phyloP scores from a whole-genome alignment of 176 grass and related monocot species.

The Eremochloa ophiuroides region DNA sequence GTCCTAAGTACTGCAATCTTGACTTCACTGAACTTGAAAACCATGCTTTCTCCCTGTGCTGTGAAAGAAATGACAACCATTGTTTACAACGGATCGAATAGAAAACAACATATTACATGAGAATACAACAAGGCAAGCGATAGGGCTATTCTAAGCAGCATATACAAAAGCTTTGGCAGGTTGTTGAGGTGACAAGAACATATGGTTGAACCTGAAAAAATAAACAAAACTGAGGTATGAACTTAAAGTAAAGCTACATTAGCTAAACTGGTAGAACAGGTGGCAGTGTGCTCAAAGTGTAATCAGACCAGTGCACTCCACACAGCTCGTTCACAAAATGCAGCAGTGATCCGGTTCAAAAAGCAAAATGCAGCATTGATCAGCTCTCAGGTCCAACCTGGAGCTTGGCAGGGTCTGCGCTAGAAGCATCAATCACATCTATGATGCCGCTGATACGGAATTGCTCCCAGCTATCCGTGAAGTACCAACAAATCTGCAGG shows the following conservation, averaged over 20 bases:
- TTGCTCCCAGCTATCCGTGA: slow-evolving; percentile 92
- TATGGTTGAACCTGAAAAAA: neutral
- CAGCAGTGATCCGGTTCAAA: too few species aligned
- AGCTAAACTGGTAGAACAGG: neutral
- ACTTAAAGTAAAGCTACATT: neutral
- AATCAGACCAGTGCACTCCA: neutral
- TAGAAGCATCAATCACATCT: slow-evolving; percentile 61
- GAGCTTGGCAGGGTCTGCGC: slow-evolving; percentile 50
- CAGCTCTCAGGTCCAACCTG: slow-evolving; percentile 52
- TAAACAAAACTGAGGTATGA: neutral
- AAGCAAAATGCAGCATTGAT: neutral
- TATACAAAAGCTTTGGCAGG: neutral
- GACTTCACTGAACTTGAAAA: slow-evolving; percentile 75
- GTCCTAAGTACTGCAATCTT: slow-evolving; percentile 78
- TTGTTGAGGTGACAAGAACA: neutral
- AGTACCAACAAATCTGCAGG: slow-evolving; percentile 93
- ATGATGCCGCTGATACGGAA: slow-evolving; percentile 78
- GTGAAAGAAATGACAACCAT: slow-evolving; percentile 9
- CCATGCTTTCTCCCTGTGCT: slow-evolving; percentile 83
- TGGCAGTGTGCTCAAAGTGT: neutral
- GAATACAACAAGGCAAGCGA: neutral
- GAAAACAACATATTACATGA: neutral
- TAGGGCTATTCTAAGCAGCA: neutral
- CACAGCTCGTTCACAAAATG: neutral
- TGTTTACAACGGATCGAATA: neutral